Conservation (phyloP, 1,284 basidiomycete species). For the Papiliotrema nemorosa region DNA sequence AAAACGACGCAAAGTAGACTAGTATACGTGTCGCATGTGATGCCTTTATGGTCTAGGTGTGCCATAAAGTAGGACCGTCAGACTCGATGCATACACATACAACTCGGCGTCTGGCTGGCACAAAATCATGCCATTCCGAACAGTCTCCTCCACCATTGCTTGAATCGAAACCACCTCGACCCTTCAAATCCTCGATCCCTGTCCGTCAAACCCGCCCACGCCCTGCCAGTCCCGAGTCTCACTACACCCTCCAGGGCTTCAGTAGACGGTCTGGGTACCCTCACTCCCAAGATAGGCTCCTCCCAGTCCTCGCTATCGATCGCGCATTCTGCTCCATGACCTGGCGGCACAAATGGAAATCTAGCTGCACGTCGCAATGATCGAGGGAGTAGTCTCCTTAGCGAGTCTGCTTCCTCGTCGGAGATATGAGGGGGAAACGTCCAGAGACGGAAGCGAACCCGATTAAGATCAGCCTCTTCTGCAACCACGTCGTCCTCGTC, state of each 20-base stretch:
- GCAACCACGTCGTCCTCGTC: constrained; percentile 26
- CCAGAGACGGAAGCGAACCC: constrained; percentile 41
- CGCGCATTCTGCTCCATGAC: constrained; percentile 15
- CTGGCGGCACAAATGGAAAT: constrained; percentile 29
- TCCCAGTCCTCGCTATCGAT: constrained; percentile 18
- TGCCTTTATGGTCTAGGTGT: no score
- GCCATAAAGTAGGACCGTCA: no score
- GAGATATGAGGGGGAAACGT: constrained; percentile 38
- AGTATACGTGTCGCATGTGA: no score
- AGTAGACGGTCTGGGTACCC: constrained; percentile 20
- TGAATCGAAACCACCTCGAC: constrained; percentile 37
- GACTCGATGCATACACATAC: no score
- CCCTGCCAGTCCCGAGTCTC: constrained; percentile 37
- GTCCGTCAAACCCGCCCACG: constrained; percentile 34
- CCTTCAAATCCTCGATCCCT: constrained; percentile 33
- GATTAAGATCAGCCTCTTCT: constrained; percentile 39
- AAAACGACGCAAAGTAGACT: no score
- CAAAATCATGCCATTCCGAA: constrained; percentile 45
- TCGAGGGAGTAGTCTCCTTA: constrained; percentile 32
- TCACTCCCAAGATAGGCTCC: constrained; percentile 17
- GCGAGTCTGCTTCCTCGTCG: constrained; percentile 36
- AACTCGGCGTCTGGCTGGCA: no score
- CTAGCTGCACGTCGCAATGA: constrained; percentile 14
- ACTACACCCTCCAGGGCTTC: constrained; percentile 35
- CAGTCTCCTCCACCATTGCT: constrained; percentile 36